Conservation (phyloP, 2,329 filamentous ascomycete species). For the Lojkania enalia region DNA sequence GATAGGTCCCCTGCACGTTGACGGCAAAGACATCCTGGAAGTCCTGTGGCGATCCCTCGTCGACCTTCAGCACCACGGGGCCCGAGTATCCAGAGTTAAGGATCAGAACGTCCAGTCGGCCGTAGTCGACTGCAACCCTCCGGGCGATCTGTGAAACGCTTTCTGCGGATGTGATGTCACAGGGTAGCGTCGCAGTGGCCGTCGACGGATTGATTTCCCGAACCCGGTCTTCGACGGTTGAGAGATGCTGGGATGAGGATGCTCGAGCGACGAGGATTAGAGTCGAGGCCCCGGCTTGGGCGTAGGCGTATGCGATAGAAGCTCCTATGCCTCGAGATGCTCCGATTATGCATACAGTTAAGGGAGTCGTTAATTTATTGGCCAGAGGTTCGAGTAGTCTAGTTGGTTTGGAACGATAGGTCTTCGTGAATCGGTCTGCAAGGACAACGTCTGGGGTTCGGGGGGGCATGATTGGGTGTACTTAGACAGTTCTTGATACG, state of each 20-base stretch:
- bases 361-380: constrained; percentile 23
- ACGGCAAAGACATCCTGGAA: constrained; percentile 43
- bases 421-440: constrained; percentile 22
- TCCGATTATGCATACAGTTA: constrained; percentile 38
- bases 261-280: constrained; percentile 31
- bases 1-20: constrained; percentile 45
- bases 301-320: constrained; percentile 34
- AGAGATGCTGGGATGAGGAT: constrained; percentile 21
- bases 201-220: constrained; percentile 13
- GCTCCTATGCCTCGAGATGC: constrained; percentile 39
- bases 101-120: constrained; percentile 42
- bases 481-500: too few relatives aligned
- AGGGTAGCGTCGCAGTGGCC: constrained; percentile 9
- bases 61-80: constrained; percentile 37
- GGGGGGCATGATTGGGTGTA: constrained; percentile 1
- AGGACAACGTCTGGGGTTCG: constrained; percentile 20
- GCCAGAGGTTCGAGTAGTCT: constrained; percentile 17
- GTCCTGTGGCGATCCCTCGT: constrained; percentile 36
- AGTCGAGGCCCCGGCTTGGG: constrained; percentile 26
- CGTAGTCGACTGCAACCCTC: constrained; percentile 24
- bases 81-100: constrained; percentile 46
- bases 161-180: constrained; percentile 35
- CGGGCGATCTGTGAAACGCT: constrained; percentile 30
- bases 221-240: constrained; percentile 16
- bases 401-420: constrained; percentile 15